Evolutionary conservation across 345 rosid species (phyloP), one percentile per base, ranked within the genome.

Genomic region (Theobroma cacao): DNA sequence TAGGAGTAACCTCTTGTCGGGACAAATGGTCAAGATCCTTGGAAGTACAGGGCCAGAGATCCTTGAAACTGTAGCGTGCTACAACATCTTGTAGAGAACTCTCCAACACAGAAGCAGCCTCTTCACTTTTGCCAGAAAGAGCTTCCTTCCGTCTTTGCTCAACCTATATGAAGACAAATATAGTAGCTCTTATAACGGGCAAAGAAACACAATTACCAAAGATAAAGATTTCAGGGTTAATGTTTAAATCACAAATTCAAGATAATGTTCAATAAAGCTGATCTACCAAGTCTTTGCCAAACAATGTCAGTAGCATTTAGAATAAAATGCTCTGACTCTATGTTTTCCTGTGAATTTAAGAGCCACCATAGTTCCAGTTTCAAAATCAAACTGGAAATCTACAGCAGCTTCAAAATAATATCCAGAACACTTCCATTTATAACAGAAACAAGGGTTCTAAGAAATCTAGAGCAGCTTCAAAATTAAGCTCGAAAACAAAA

Each of bases 111-210:
- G 91, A 81, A 58, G 84, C 81, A 69, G 89, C 97, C 78, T 92
- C 98, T 83, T 92, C 96, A 72, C 79, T 83, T 61, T 85, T 86
- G 79, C 89, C 88, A 62, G 90, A 87, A 80, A 95, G 92, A 77
- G 99, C 96, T 85, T 95, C 99, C 79, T 95, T 95, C 76, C 90
- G 88, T 84, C 99, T 87, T 80, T 95, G 99, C 82, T 95, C 99
- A 83, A 95, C 94, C 98, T 93, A 73, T 10, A 52, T 69, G 43
- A 7, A 77, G 20, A 45, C 30, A 53, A 48, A 22, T 28, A 80
- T n/a, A 61, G 33, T 80, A 20, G 73, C 64, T 70, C 43, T 73
- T 59, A 45, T 53, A 13, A 58, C 60, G 33, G 55, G 5, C 67
- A 40, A 20, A 17, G 3, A 28, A 40, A 9, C 45, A 47, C 4